A percentile compares a stretch with the other conserved stretches of the same genome.
Conservation (phyloP, 331 rosid genomes). For the Erythrophleum ivorense region DNA sequence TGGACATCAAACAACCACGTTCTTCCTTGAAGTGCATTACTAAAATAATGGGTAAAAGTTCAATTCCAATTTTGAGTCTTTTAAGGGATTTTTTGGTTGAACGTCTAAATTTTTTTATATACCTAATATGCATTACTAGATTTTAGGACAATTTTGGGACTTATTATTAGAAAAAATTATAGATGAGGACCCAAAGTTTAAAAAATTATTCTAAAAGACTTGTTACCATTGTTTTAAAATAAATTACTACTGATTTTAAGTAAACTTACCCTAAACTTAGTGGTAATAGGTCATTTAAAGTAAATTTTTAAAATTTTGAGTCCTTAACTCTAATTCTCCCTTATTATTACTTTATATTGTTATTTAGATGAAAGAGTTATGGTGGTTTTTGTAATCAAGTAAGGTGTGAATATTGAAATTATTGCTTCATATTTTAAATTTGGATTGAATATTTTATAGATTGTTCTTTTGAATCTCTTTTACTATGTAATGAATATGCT, state of each 20-base stretch:
- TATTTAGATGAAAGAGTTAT: conserved; percentile 1
- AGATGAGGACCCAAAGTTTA: too few species aligned
- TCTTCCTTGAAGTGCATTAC: too few species aligned
- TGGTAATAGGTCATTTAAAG: too few species aligned
- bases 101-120: neutral
- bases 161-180: too few species aligned
- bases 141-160: conserved; percentile 13
- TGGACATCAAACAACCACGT: too few species aligned
- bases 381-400: neutral
- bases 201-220: too few species aligned
- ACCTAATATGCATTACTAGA: conserved; percentile 23
- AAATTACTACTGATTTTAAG: too few species aligned
- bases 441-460: neutral
- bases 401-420: neutral
- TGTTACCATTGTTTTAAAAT: too few species aligned
- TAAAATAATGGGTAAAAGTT: neutral
- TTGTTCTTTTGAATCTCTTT: conserved; percentile 17
- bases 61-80: neutral
- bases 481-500: conserved; percentile 13
- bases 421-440: neutral
- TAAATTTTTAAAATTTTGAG: too few species aligned
- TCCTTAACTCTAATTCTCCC: too few species aligned
- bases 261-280: too few species aligned
- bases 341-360: neutral
- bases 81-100: neutral